These are phyloP conservation scores for Kazachstania kunashirensis DNA, from an alignment of 805 yeast genomes.

Conservation along the genomic window DNA sequence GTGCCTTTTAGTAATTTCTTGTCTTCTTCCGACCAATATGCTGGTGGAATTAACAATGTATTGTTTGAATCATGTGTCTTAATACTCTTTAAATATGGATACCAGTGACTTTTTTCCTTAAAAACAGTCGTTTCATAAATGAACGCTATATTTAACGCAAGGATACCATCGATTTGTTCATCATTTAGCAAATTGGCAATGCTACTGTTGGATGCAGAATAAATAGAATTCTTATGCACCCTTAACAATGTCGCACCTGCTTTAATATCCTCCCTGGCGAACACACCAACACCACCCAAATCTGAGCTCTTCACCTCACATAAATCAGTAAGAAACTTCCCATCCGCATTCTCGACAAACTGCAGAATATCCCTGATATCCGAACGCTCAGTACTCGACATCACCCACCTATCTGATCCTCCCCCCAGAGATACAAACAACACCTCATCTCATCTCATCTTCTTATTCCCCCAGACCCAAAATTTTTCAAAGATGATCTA, in stretches of 20 bases:
- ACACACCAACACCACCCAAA: constrained; percentile 7
- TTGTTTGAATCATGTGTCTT: constrained; percentile 27
- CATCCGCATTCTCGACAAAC: constrained; percentile 49
- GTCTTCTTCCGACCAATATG: constrained; percentile 51
- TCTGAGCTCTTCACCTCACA: constrained; percentile 38
- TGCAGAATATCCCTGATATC: constrained; percentile 28
- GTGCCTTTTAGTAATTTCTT: constrained; percentile 46
- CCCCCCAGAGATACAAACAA: neutral
- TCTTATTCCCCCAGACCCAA: no score
- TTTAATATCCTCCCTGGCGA: constrained; percentile 25
- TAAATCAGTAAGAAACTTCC: constrained; percentile 42
- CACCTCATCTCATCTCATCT: neutral
- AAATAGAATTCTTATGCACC: constrained; percentile 50
- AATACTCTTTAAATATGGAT: constrained; percentile 48
- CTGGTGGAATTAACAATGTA: constrained; percentile 43
- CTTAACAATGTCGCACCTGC: constrained; percentile 39
- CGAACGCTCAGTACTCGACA: constrained; percentile 27
- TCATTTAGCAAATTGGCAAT: constrained; percentile 63
- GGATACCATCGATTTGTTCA: constrained; percentile 50
- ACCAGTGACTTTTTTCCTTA: constrained; percentile 74
- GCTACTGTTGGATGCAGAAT: constrained; percentile 49
- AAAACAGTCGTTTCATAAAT: constrained; percentile 54
- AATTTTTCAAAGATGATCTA: no score
- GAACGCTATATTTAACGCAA: constrained; percentile 56
- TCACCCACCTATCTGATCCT: constrained; percentile 2